Conservation (phyloP, 176 grass and related monocot genomes). For the maize (Zea mays) region Zm-B73-REFERENCE-NAM-5.0 NC_050103.1:18469001-18469500, state of each 20-base stretch:
- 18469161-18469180: background rate
- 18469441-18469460: conserved; percentile 45
- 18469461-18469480: conserved; percentile 84
- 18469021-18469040: conserved; percentile 92
- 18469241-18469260: background rate
- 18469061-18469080: conserved; percentile 83
- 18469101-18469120: conserved; percentile 91
- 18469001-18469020: conserved; percentile 71
- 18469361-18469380: background rate
- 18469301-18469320: background rate
- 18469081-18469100: conserved; percentile 98
- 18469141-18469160: conserved; percentile 19
- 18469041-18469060: conserved; percentile 86
- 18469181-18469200: background rate
- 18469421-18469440: background rate
- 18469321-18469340: background rate
- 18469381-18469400: conserved; percentile 15
- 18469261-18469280: background rate
- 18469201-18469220: background rate
- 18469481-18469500: conserved; percentile 93
- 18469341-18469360: background rate
- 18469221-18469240: conserved; percentile 2
- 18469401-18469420: background rate
- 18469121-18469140: conserved; percentile 8
- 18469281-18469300: background rate